Evolutionary conservation across 1,284 basidiomycete species (phyloP).

Genomic region (Afroboletus lepidellus): DNA sequence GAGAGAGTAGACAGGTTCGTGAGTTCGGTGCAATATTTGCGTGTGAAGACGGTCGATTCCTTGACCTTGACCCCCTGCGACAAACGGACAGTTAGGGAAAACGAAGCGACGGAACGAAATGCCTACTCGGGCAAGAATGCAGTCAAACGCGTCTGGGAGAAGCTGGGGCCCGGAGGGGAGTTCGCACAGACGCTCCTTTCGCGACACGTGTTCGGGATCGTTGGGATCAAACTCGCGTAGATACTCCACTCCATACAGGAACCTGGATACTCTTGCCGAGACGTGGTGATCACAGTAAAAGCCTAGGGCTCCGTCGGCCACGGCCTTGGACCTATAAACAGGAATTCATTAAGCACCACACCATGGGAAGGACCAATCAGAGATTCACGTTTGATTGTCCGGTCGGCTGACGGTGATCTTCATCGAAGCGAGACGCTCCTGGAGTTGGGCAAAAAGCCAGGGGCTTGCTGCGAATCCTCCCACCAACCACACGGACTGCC

Average conservation of each 20-base stretch:
- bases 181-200: slow-evolving; percentile 66
- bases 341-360: slow-evolving; percentile 9
- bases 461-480: slow-evolving; percentile 79
- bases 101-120: slow-evolving; percentile 2
- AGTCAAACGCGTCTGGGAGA: slow-evolving; percentile 76
- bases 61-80: slow-evolving; percentile 66
- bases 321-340: slow-evolving; percentile 65
- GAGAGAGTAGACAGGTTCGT: slow-evolving; percentile 70
- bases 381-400: slow-evolving; percentile 67
- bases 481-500: slow-evolving; percentile 70
- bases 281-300: slow-evolving; percentile 83
- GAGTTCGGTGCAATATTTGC: slow-evolving; percentile 78
- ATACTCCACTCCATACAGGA: slow-evolving; percentile 79
- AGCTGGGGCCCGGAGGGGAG: slow-evolving; percentile 71
- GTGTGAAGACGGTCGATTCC: slow-evolving; percentile 73
- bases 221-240: slow-evolving; percentile 62
- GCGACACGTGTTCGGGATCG: slow-evolving; percentile 62
- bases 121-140: slow-evolving; percentile 63
- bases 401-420: slow-evolving; percentile 66
- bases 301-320: slow-evolving; percentile 76
- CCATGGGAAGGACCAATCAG: slow-evolving; percentile 11
- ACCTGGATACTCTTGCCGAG: slow-evolving; percentile 71
- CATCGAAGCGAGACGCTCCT: slow-evolving; percentile 56
- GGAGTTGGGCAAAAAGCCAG: slow-evolving; percentile 73
- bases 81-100: slow-evolving; percentile 5